Base-by-base conservation (phyloP, 805 yeast genomes). In the Hanseniaspora jakobsenii region DNA sequence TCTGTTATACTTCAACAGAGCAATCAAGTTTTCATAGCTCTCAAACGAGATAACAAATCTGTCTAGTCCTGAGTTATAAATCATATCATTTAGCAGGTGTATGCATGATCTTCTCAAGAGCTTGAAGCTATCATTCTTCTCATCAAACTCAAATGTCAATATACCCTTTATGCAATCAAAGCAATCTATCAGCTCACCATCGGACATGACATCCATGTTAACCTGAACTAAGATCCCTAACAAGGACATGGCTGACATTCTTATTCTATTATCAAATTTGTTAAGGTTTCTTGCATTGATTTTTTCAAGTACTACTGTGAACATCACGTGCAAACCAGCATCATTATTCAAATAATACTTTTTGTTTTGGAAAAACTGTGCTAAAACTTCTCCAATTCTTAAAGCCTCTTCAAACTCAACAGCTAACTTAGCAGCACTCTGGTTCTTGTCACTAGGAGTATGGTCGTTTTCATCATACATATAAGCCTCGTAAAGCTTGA, bases 241-340 rank as follows among this genome's bases (percentile, higher is more conserved):
- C 12, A 91, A 59, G 0, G 95, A 82, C 75, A 87, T 71, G 0
- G 95, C 73, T 2, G 96, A 87, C 81, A 85, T 78, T 51, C 96
- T 66, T 31, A 86, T 50, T 31, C 78, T 69, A 47, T 69, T 65
- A 50, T 85, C 94, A 12, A 55, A 21, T 3, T 51, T 51, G 3
- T 55, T 62, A 17, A 60, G 56, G 3, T 58, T 51, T n/a, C 59
- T 50, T 2, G 44, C 44, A 32, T 38, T 45, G 2, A 75, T 64
- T 18, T 69, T 55, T 1, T 51, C 34, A 2, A 81, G 54, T 23
- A 75, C 67, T 0, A 66, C 53, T 4, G 61, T 56, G 1, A 73
- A 66, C 4, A 85, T 56, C 1, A 53, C 41, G 8, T 60, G 61
- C 0, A 77, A 73, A 2, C 61, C 23, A 0, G 53, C 51, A 2